A percentile compares a stretch with the other conserved stretches of the same genome.
phyloP scores from a whole-genome alignment of 2,329 filamentous ascomycete species.

The Huntiella decipiens region DNA sequence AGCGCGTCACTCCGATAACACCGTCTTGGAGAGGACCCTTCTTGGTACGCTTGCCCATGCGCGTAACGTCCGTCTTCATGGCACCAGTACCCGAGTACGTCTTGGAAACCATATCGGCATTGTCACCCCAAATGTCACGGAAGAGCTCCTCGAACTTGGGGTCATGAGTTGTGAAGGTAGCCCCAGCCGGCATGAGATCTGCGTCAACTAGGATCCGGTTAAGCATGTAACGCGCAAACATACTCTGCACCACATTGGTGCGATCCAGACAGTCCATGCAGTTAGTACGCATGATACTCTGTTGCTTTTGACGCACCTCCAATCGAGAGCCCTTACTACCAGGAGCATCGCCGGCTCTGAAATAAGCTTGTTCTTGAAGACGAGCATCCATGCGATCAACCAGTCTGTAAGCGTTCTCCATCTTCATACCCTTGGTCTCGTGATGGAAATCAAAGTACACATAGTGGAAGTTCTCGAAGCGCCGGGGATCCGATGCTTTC shows the following conservation, averaged over 20 bases:
- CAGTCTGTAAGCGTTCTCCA: constrained; percentile 77
- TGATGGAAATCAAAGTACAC: constrained; percentile 97
- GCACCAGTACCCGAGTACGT: constrained; percentile 92
- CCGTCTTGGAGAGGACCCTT: constrained; percentile 70
- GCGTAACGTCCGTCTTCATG: constrained; percentile 93
- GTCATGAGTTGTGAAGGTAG: constrained; percentile 60
- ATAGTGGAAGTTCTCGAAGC: constrained; percentile 78
- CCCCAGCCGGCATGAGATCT: constrained; percentile 56
- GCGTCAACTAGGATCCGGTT: constrained; percentile 76
- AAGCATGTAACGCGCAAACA: constrained; percentile 77
- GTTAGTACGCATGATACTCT: constrained; percentile 84
- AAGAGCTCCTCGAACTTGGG: constrained; percentile 73
- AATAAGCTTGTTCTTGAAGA: constrained; percentile 68
- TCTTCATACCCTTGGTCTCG: constrained; percentile 86
- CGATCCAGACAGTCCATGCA: constrained; percentile 99
- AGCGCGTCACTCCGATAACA: constrained; percentile 73
- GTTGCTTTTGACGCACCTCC: constrained; percentile 66
- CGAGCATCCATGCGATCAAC: constrained; percentile 65
- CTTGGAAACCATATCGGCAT: constrained; percentile 83
- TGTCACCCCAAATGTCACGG: constrained; percentile 96
- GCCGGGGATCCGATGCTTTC: constrained; percentile 47
- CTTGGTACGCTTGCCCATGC: constrained; percentile 77
- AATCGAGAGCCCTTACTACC: constrained; percentile 45
- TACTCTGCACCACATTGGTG: constrained; percentile 94
- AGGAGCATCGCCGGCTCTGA: constrained; percentile 75